phyloP scores from a whole-genome alignment of 495 filamentous ascomycete genomes.

The Neurospora pannonica region DNA sequence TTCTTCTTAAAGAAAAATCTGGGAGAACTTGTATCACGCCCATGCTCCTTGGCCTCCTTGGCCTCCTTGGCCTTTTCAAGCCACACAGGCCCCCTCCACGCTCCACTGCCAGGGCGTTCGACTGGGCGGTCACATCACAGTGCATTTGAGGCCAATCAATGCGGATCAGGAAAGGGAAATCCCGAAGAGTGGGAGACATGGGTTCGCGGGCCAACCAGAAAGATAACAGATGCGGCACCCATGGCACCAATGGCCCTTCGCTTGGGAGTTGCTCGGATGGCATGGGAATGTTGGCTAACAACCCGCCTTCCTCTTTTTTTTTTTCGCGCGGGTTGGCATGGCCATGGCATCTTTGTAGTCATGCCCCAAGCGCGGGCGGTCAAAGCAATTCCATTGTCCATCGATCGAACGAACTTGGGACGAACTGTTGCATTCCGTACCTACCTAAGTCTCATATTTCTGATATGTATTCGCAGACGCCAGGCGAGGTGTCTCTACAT shows the following conservation, averaged over 20 bases:
- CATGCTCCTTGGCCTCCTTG: neutral
- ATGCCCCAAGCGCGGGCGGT: neutral
- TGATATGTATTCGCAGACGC: neutral
- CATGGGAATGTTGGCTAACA: neutral
- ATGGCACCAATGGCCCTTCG: neutral
- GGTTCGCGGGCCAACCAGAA: slow-evolving; percentile 9
- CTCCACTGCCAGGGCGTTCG: neutral
- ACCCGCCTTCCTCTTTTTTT: neutral
- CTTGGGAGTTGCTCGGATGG: neutral
- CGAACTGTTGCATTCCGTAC: neutral
- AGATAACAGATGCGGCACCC: neutral
- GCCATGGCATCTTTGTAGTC: neutral
- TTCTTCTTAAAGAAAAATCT: neutral
- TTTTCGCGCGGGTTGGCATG: neutral
- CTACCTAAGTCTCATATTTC: neutral
- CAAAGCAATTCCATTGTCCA: neutral
- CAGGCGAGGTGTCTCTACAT: neutral
- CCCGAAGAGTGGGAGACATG: slow-evolving; percentile 7
- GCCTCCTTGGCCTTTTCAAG: neutral
- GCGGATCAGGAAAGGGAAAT: slow-evolving; percentile 7
- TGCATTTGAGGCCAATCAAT: neutral
- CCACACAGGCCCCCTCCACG: neutral
- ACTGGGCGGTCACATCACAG: neutral
- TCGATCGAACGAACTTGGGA: neutral
- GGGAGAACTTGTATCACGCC: neutral